Evolutionary conservation across 192 early-diverging fungal genomes (phyloP), one percentile per base, ranked within the genome.

Genomic region (Kickxella alabastrina): DNA sequence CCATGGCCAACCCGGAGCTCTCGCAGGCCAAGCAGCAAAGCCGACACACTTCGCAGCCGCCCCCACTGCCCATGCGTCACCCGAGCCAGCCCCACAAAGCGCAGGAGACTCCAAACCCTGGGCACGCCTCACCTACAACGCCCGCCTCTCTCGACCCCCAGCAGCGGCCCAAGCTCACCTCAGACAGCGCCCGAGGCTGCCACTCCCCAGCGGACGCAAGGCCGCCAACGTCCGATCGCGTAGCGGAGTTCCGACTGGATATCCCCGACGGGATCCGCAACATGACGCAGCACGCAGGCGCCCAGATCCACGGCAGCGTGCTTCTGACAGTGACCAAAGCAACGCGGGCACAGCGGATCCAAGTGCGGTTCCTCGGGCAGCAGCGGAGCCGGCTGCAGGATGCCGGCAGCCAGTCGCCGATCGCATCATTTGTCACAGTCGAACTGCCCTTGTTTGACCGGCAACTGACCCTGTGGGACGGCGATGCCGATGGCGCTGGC

Each of bases 191-290:
- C n/a, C n/a, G n/a, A n/a, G n/a, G n/a, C n/a, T n/a, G n/a, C n/a
- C n/a, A n/a, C n/a, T n/a, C n/a, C n/a, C n/a, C n/a, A n/a, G 37
- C 12, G 4, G 36, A 28, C 1, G 35, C 34, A 4, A 52, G 43
- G 46, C 48, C 68, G 35, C 68, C 68, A 4, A 71, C 68, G 10
- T 59, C 52, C 6, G 68, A 71, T 10, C 56, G 68, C 1, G 47
- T 71, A 3, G 61, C 59, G 4, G 68, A 63, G 57, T 71, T 71
- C 29, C 42, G 48, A 6, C 49, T 71, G 24, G 52, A 55, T 10
- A 71, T 71, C 17, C 68, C 68, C 23, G 54, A 64, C 9, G 68
- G 68, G 23, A 57, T 71, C 10, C 61, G 68, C 46, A 59, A 59
- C 19, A 64, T 57, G 56, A 52, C 61, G 25, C 60, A 71, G 43